Evolutionary conservation across 129 eudicot species (phyloP).

Genomic region (Pittosporum tobira): DNA sequence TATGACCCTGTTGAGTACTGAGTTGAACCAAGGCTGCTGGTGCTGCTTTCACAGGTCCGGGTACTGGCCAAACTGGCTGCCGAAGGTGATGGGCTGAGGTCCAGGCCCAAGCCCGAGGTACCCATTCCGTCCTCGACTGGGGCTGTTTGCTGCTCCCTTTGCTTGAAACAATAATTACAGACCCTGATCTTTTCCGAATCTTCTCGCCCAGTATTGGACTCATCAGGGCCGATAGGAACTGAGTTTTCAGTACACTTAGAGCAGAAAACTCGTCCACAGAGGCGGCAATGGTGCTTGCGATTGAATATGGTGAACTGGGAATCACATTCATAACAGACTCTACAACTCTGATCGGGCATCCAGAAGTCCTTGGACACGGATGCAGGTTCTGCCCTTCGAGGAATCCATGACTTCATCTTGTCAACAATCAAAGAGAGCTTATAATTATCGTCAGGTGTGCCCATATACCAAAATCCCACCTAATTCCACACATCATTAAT

Average conservation of each 20-base stretch:
- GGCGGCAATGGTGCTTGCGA: slow-evolving; percentile 56
- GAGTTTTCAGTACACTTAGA: slow-evolving; percentile 47
- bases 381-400: slow-evolving; percentile 26
- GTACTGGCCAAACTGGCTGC: slow-evolving; percentile 38
- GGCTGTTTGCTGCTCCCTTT: slow-evolving; percentile 34
- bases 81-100: slow-evolving; percentile 36
- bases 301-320: slow-evolving; percentile 42
- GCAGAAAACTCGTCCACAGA: slow-evolving; percentile 59
- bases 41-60: slow-evolving; percentile 37
- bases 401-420: slow-evolving; percentile 43
- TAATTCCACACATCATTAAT: slow-evolving; percentile 5
- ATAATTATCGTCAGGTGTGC: slow-evolving; percentile 13
- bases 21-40: slow-evolving; percentile 39
- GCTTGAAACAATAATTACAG: slow-evolving; percentile 52
- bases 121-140: slow-evolving; percentile 12
- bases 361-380: slow-evolving; percentile 56
- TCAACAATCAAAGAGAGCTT: slow-evolving; percentile 27
- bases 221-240: slow-evolving; percentile 30
- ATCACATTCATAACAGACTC: slow-evolving; percentile 64
- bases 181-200: slow-evolving; percentile 44
- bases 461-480: slow-evolving; percentile 19
- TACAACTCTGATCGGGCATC: slow-evolving; percentile 72
- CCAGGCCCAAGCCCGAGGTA: slow-evolving; percentile 24
- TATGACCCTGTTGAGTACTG: slow-evolving; percentile 35
- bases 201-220: slow-evolving; percentile 18